These are phyloP conservation scores for Aspergillus quadricinctus DNA, from an alignment of 2,329 filamentous ascomycete genomes.

Conservation along the genomic window DNA sequence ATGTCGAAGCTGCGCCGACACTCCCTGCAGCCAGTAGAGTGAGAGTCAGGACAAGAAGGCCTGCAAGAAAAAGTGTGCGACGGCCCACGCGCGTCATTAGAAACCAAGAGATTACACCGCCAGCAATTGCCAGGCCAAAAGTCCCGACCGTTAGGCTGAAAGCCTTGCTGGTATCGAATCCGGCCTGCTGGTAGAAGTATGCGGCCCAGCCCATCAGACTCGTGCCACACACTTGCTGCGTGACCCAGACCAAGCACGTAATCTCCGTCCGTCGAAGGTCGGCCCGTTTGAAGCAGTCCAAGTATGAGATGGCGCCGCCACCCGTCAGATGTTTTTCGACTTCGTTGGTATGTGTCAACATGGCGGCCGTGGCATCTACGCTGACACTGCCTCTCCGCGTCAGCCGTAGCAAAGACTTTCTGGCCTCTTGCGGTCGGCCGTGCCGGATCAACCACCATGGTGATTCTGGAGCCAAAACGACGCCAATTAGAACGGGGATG, in stretches of 20 bases:
- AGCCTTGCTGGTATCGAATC: constrained; percentile 26
- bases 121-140: constrained; percentile 56
- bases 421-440: constrained; percentile 32
- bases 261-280: constrained; percentile 41
- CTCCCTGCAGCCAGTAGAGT: constrained; percentile 14
- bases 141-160: constrained; percentile 47
- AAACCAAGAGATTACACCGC: constrained; percentile 49
- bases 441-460: constrained; percentile 40
- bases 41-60: constrained; percentile 15
- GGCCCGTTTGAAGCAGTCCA: constrained; percentile 27
- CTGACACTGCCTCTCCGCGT: constrained; percentile 22
- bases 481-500: constrained; percentile 13
- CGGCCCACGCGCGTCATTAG: constrained; percentile 36
- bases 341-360: constrained; percentile 38
- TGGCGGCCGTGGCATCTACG: constrained; percentile 28
- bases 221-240: constrained; percentile 29
- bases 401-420: constrained; percentile 26
- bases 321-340: constrained; percentile 17
- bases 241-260: constrained; percentile 32
- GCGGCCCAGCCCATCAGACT: constrained; percentile 32
- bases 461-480: constrained; percentile 28
- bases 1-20: constrained; percentile 16
- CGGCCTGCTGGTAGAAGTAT: constrained; percentile 36
- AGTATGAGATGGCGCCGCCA: constrained; percentile 17
- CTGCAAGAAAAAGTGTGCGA: constrained; percentile 35